Conservation (phyloP, 306 rosid genomes). For the Arachis stenosperma region DNA sequence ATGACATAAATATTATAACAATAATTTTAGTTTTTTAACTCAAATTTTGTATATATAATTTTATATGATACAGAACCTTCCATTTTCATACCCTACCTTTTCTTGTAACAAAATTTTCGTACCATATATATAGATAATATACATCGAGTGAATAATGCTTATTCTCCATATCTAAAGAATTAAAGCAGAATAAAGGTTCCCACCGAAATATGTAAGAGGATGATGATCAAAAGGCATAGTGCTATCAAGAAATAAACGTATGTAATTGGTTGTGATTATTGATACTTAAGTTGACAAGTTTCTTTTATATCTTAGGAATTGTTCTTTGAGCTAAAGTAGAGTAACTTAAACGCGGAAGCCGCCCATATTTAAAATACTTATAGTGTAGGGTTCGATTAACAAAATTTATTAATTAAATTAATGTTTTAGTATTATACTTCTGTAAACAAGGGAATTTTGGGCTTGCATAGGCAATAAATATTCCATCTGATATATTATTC, state of each 20-base stretch:
- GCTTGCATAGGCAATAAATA: conserved; percentile 16
- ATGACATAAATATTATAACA: too few species aligned
- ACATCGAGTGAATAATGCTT: conserved; percentile 9
- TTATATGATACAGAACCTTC: too few species aligned
- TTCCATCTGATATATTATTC: conserved; percentile 24
- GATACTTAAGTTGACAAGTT: conserved; percentile 20
- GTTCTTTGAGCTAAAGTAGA: conserved; percentile 31
- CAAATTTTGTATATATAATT: too few species aligned
- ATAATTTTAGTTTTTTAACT: too few species aligned
- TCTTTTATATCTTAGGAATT: conserved; percentile 13
- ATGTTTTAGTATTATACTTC: neutral
- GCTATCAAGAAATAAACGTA: neutral
- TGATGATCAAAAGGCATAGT: neutral
- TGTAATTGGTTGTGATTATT: too few species aligned
- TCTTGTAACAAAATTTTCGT: too few species aligned
- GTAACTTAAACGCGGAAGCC: conserved; percentile 36
- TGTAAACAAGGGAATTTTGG: conserved; percentile 19
- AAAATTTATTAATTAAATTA: too few species aligned
- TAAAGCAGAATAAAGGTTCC: conserved; percentile 37
- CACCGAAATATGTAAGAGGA: neutral
- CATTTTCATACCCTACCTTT: too few species aligned
- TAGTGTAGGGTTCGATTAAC: too few species aligned
- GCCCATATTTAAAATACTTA: conserved; percentile 25
- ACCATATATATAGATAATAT: too few species aligned
- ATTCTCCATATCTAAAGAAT: neutral